These are phyloP conservation scores for Globisporangium nodosum DNA, from an alignment of 352 stramenopile species.

Conservation along the genomic window DNA sequence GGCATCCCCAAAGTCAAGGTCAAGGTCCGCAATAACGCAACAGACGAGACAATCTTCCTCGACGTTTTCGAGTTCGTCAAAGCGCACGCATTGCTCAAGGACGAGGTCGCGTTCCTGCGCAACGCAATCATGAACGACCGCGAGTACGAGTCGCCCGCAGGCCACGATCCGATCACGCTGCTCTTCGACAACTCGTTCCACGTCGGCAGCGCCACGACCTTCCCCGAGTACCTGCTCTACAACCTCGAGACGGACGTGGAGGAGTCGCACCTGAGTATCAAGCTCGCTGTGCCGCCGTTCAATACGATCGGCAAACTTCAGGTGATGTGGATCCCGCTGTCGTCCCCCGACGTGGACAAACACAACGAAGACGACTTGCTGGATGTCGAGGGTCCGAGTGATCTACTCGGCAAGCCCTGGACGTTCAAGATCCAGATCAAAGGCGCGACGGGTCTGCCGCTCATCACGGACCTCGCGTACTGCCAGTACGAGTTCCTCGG, in stretches of 20 bases:
- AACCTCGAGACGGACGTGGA: slow-evolving; percentile 90
- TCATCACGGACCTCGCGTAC: slow-evolving; percentile 89
- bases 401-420: slow-evolving; percentile 88
- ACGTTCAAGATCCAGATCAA: slow-evolving; percentile 88
- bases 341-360: slow-evolving; percentile 60
- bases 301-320: slow-evolving; percentile 92
- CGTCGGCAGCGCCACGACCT: slow-evolving; percentile 88
- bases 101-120: slow-evolving; percentile 87
- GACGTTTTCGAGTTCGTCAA: slow-evolving; percentile 93
- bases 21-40: slow-evolving; percentile 86
- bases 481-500: slow-evolving; percentile 92
- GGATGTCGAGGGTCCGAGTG: slow-evolving; percentile 65
- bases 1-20: slow-evolving; percentile 87
- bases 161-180: slow-evolving; percentile 89
- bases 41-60: slow-evolving; percentile 89
- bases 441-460: slow-evolving; percentile 71
- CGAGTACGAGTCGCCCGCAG: slow-evolving; percentile 78
- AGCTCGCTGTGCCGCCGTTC: slow-evolving; percentile 88
- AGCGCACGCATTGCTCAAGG: slow-evolving; percentile 74
- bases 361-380: slow-evolving; percentile 61
- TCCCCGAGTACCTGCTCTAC: slow-evolving; percentile 91
- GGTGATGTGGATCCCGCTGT: slow-evolving; percentile 85
- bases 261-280: slow-evolving; percentile 86
- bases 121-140: slow-evolving; percentile 88
- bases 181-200: slow-evolving; percentile 93